These are phyloP conservation scores for Phytophthora pinifolia DNA, from an alignment of 352 stramenopile species.

Conservation along the genomic window DNA sequence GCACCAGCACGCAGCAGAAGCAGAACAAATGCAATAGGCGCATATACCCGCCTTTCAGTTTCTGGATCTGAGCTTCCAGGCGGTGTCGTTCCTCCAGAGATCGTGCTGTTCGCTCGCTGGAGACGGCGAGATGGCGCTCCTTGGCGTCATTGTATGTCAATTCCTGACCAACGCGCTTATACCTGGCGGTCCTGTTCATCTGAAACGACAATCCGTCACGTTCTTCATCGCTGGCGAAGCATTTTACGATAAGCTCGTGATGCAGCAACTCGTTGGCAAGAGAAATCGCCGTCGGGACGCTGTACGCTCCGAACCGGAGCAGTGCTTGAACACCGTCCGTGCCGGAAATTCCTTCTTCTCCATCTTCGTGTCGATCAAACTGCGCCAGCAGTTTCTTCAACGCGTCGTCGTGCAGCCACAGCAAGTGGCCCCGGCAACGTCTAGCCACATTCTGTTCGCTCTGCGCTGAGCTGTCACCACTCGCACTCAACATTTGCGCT, in stretches of 20 bases:
- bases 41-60: slow-evolving; percentile 31
- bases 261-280: slow-evolving; percentile 38
- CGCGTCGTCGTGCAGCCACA: slow-evolving; percentile 19
- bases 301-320: slow-evolving; percentile 43
- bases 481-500: slow-evolving; percentile 16
- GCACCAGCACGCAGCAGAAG: slow-evolving; percentile 37
- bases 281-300: slow-evolving; percentile 37
- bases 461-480: background rate
- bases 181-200: slow-evolving; percentile 24
- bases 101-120: slow-evolving; percentile 7
- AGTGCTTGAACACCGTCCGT: slow-evolving; percentile 41
- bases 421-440: slow-evolving; percentile 23
- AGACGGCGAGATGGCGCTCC: slow-evolving; percentile 14
- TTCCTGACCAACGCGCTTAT: slow-evolving; percentile 26
- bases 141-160: slow-evolving; percentile 5
- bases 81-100: slow-evolving; percentile 23
- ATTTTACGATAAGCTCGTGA: slow-evolving; percentile 31
- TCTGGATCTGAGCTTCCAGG: slow-evolving; percentile 26
- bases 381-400: slow-evolving; percentile 19
- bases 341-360: slow-evolving; percentile 27
- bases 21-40: slow-evolving; percentile 39
- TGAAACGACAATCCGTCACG: slow-evolving; percentile 9
- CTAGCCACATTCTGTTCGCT: background rate
- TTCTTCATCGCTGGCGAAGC: slow-evolving; percentile 11
- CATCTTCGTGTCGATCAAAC: slow-evolving; percentile 14